Conservation (phyloP, 2,329 filamentous ascomycete species). For the Calonectria naviculata region DNA sequence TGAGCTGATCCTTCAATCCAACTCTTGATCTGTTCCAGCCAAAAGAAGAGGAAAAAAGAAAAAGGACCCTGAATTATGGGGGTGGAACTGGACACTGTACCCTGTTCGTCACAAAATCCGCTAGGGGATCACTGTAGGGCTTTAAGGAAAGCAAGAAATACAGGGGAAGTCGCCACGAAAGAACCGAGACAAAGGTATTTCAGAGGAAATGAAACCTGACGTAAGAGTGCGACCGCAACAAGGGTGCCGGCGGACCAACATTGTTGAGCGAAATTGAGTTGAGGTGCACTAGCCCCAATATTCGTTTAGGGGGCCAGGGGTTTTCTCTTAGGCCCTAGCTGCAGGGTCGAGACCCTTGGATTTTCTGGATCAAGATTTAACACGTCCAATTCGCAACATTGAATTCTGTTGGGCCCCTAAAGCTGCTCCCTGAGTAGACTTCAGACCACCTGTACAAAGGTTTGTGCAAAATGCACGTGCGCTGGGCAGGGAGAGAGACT, state of each 20-base stretch:
- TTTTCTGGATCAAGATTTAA: not conserved
- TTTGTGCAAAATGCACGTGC: not conserved
- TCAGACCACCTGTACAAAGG: not conserved
- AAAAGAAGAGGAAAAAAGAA: not conserved
- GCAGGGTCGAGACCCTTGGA: not conserved
- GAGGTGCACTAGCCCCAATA: not conserved
- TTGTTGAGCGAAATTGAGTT: conserved; percentile 8
- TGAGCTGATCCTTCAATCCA: not conserved
- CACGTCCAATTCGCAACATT: not conserved
- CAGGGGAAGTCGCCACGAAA: not conserved
- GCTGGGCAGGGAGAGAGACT: not conserved
- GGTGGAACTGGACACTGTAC: not conserved
- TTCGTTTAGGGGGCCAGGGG: conserved; percentile 3
- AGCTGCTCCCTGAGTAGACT: not conserved
- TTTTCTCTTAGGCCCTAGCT: conserved; percentile 3
- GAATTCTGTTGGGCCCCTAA: conserved; percentile 2
- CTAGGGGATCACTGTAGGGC: conserved; percentile 1
- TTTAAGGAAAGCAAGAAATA: not conserved
- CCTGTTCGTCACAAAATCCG: not conserved
- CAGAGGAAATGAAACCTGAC: conserved; percentile 3
- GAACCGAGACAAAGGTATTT: not conserved
- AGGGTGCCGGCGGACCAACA: not conserved
- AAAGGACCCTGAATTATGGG: not conserved
- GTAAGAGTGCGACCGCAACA: not conserved
- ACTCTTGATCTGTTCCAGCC: not conserved